phyloP scores from a whole-genome alignment of 2,329 filamentous ascomycete genomes.

The Diaporthe sp. region DNA sequence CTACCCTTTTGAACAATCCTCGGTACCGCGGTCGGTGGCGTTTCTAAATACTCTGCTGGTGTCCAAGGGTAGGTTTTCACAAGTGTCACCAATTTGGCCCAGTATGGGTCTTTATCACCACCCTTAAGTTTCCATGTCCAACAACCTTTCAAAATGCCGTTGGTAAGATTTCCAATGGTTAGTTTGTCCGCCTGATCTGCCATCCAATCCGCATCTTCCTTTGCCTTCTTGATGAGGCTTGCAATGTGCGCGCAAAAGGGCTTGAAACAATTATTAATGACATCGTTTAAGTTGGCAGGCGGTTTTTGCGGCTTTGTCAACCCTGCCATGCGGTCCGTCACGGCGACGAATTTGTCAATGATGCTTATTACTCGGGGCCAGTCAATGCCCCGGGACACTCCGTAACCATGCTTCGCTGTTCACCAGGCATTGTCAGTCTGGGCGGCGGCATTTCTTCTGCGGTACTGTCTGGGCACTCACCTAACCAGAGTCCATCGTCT shows the following conservation, averaged over 20 bases:
- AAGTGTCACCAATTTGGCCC: no score
- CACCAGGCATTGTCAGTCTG: neutral
- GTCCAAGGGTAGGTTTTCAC: no score
- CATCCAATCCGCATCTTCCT: neutral
- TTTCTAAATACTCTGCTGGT: neutral
- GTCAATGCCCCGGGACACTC: neutral
- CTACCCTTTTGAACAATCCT: neutral
- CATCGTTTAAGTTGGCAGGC: neutral
- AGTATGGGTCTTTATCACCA: no score
- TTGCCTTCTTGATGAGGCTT: neutral
- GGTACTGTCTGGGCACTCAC: neutral
- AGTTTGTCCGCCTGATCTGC: neutral
- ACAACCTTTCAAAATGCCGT: neutral
- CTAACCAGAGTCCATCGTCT: conserved; percentile 18
- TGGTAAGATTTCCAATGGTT: no score
- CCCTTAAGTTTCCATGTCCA: neutral
- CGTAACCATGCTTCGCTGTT: neutral
- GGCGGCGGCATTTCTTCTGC: neutral
- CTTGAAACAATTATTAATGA: neutral
- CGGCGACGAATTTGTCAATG: conserved; percentile 4
- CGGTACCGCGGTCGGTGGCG: neutral
- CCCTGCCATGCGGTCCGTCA: neutral
- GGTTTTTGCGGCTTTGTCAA: neutral
- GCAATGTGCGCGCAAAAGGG: neutral
- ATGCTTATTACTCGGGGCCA: neutral